These are phyloP conservation scores for Capronia epimyces DNA, from an alignment of 2,329 filamentous ascomycete genomes.

Conservation along the genomic window DNA sequence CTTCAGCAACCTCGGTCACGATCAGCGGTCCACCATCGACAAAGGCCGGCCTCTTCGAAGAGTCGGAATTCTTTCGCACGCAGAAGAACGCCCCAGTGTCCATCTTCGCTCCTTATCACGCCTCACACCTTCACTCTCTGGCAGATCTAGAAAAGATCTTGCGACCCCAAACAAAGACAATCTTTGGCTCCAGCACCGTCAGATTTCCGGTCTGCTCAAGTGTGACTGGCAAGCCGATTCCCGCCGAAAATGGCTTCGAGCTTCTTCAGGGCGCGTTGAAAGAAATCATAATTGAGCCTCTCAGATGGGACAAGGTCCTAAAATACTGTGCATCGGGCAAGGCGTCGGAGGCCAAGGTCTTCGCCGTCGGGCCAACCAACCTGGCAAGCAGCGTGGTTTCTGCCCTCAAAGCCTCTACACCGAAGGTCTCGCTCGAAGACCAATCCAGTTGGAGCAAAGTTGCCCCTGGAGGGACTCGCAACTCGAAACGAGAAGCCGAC, in stretches of 20 bases:
- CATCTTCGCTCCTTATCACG: constrained; percentile 57
- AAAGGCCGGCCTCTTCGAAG: constrained; percentile 49
- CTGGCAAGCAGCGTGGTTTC: constrained; percentile 53
- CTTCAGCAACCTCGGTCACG: constrained; percentile 55
- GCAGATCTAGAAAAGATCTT: constrained; percentile 51
- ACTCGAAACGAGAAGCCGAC: constrained; percentile 55
- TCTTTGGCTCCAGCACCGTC: constrained; percentile 30
- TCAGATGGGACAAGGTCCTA: constrained; percentile 41
- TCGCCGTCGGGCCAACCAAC: constrained; percentile 49
- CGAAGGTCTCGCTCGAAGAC: constrained; percentile 29
- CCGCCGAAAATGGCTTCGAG: constrained; percentile 32
- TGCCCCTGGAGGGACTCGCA: constrained; percentile 27
- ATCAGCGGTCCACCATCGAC: constrained; percentile 55
- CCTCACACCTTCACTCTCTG: constrained; percentile 49
- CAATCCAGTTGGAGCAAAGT: constrained; percentile 42
- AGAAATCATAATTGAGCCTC: constrained; percentile 37
- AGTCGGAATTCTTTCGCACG: constrained; percentile 43
- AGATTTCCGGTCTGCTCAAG: constrained; percentile 38
- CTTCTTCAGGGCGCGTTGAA: constrained; percentile 34
- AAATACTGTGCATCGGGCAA: constrained; percentile 28
- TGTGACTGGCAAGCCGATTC: constrained; percentile 34
- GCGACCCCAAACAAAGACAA: constrained; percentile 32
- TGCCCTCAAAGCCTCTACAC: constrained; percentile 43
- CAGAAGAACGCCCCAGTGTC: constrained; percentile 50
- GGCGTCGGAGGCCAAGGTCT: constrained; percentile 36